Evolutionary conservation across 441 rosid species (phyloP).

Genomic region (Erodium chrysanthum): DNA sequence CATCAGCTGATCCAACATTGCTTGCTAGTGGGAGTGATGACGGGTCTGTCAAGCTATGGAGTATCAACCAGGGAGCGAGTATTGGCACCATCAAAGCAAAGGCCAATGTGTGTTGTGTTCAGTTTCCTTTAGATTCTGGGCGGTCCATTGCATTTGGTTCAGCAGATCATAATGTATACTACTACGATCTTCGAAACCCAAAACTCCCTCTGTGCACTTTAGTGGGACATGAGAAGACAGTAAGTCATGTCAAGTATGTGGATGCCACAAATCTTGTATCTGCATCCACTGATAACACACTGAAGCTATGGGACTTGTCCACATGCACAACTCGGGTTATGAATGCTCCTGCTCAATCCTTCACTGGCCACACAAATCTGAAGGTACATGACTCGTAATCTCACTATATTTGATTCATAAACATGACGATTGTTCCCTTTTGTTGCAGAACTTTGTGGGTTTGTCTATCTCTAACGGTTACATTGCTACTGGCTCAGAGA

Average conservation of each 20-base stretch:
- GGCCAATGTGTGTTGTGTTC: slow-evolving; percentile 90
- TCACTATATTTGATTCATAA: background rate
- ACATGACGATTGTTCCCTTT: background rate
- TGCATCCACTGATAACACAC: slow-evolving; percentile 82
- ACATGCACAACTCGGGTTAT: slow-evolving; percentile 51
- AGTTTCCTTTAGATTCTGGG: slow-evolving; percentile 73
- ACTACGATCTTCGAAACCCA: slow-evolving; percentile 82
- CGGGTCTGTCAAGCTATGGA: slow-evolving; percentile 90
- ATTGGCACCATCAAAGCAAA: slow-evolving; percentile 75
- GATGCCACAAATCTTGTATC: slow-evolving; percentile 69
- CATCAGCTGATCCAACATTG: slow-evolving; percentile 75
- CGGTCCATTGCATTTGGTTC: slow-evolving; percentile 87
- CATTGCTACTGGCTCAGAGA: slow-evolving; percentile 98
- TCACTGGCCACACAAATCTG: slow-evolving; percentile 68
- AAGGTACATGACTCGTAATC: slow-evolving; percentile 38
- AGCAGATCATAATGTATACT: slow-evolving; percentile 85
- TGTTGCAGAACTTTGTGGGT: slow-evolving; percentile 87
- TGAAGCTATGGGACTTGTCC: slow-evolving; percentile 96
- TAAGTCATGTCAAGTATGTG: slow-evolving; percentile 84
- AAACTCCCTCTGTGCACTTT: slow-evolving; percentile 76
- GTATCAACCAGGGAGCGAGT: slow-evolving; percentile 93
- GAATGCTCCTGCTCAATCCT: slow-evolving; percentile 72
- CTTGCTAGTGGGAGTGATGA: slow-evolving; percentile 96
- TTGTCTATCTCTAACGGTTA: slow-evolving; percentile 88
- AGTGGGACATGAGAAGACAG: slow-evolving; percentile 77